Base-by-base conservation (phyloP, 73 alveolate genomes). In the Paramecium sonneborni region DNA sequence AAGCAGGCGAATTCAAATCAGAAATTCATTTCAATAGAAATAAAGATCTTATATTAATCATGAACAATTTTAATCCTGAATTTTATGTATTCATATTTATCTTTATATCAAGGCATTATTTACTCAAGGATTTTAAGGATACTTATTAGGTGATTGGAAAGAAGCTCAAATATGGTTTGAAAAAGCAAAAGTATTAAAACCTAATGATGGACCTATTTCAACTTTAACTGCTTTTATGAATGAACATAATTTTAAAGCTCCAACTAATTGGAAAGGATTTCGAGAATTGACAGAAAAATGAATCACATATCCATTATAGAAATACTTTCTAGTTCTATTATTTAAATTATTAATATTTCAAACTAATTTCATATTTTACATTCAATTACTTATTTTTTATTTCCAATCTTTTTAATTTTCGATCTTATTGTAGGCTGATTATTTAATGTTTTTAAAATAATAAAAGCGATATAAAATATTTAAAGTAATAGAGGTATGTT, bases 191-290 rank as follows among this genome's bases (percentile, higher is more conserved):
- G 62, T 55, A 34, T 44, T 95, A 6, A 94, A 91, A 30, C 93
- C 92, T 30, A 95, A 93, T 24, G 98, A 95, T 55, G 98, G 98
- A 30, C 98, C 98, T 7, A 38, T 93, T 5, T 41, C 67, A 23
- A 92, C 96, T 15, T 62, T 95, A 30, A 39, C 70, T 24, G 85
- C 93, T 15, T 93, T 69, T 28, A 95, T 95, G 95, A 93, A 68
- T 57, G 94, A 46, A 57, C 39, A 23, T 67, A 30, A 55, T 21
- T 85, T 85, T 91, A 48, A 90, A 46, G 97, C 99, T 43, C 99
- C 99, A 9, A 18, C 46, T 0, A 95, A 94, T 62, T 96, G 99
- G 99, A 57, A 88, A 44, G 99, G 99, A 9, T 96, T 30, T 76
- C 92, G 99, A 85, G 95, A 34, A 12, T 92, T 96, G 15, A 95